Percentiles rank a stretch among this genome's conserved stretches.
phyloP scores from a whole-genome alignment of 1,284 basidiomycete genomes.

The Pascua sp. region DNA sequence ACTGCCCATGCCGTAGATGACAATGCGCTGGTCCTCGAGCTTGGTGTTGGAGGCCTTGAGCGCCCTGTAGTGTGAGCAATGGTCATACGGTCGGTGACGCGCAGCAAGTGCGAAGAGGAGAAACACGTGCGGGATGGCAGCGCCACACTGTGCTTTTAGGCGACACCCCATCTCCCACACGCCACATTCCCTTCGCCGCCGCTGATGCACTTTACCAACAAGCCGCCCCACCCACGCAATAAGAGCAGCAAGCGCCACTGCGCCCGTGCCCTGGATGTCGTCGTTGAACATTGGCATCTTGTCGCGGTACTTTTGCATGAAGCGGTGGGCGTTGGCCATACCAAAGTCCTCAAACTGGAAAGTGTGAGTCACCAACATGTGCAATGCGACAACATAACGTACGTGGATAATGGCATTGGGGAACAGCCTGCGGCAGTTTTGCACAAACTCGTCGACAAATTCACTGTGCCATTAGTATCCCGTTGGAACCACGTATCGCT shows the following conservation, averaged over 20 bases:
- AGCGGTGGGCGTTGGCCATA: constrained; percentile 63
- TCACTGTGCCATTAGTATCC: constrained; percentile 13
- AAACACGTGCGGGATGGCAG: no score
- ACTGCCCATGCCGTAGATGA: constrained; percentile 76
- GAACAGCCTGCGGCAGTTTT: constrained; percentile 48
- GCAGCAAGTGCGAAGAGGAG: no score
- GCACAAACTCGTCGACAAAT: constrained; percentile 53
- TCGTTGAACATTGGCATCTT: constrained; percentile 64
- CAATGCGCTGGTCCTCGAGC: constrained; percentile 68
- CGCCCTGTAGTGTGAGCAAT: constrained; percentile 27
- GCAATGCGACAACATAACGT: neutral
- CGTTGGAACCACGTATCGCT: no score
- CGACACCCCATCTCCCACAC: no score
- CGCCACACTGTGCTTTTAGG: no score
- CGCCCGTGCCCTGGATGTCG: constrained; percentile 73
- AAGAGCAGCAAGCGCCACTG: constrained; percentile 58
- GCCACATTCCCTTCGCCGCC: no score
- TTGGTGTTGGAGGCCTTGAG: constrained; percentile 64
- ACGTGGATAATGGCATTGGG: constrained; percentile 49
- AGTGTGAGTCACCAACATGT: neutral
- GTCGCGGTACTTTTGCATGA: constrained; percentile 63
- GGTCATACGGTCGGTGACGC: no score
- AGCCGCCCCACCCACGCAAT: constrained; percentile 36
- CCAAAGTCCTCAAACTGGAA: constrained; percentile 53
- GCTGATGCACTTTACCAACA: no score